Evolutionary conservation across 192 early-diverging fungal genomes (phyloP).

Genomic region (Paraglomus brasilianum): DNA sequence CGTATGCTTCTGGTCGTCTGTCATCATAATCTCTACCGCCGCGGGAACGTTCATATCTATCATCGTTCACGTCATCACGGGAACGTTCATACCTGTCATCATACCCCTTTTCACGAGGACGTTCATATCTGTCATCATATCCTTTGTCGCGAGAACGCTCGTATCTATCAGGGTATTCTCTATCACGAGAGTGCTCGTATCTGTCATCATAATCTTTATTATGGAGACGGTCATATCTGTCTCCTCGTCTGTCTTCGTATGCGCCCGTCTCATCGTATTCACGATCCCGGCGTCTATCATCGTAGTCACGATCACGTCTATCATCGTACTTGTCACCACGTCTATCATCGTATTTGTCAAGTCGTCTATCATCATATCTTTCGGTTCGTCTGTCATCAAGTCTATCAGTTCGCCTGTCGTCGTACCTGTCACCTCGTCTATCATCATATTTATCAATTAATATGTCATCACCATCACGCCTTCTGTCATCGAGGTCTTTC

Average conservation of each 20-base stretch:
- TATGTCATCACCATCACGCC: neutral
- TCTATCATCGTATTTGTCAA: neutral
- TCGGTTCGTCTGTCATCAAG: neutral
- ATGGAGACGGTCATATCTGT: neutral
- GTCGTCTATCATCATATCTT: neutral
- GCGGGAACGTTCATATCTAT: neutral
- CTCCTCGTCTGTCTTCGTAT: neutral
- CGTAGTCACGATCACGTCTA: neutral
- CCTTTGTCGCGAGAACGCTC: neutral
- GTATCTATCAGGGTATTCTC: neutral
- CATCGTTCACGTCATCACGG: neutral
- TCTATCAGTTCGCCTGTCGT: neutral
- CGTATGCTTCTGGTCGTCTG: neutral
- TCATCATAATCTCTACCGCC: constrained; percentile 4
- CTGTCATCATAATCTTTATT: constrained; percentile 9
- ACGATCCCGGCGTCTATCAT: neutral
- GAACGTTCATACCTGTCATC: neutral
- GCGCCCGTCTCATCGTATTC: neutral
- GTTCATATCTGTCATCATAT: neutral
- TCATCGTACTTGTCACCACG: constrained; percentile 8
- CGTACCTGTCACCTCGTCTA: neutral
- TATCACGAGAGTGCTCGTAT: neutral
- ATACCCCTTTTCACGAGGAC: neutral
- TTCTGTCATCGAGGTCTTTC: neutral
- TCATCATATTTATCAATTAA: neutral